phyloP scores from a whole-genome alignment of 805 yeast species.

The Suhomyces xylopsoci region DNA sequence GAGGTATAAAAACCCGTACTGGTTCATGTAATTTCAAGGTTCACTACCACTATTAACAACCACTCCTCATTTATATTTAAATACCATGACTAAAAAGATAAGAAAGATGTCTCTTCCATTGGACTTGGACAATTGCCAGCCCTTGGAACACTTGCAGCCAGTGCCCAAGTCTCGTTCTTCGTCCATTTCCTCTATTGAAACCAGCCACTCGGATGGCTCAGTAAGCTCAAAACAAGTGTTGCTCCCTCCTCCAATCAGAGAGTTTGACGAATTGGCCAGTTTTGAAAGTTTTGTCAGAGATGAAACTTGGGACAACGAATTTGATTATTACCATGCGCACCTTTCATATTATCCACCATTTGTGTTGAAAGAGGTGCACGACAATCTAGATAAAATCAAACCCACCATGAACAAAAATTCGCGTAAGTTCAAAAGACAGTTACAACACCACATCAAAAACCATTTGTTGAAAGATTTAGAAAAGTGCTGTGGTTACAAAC shows the following conservation, averaged over 20 bases:
- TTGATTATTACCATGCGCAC: constrained; percentile 64
- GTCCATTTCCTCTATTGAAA: constrained; percentile 39
- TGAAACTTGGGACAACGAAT: constrained; percentile 76
- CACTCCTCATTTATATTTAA: background rate
- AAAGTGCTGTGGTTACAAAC: constrained; percentile 55
- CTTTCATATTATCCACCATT: constrained; percentile 73
- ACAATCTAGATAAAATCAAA: constrained; percentile 67
- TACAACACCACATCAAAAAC: constrained; percentile 71
- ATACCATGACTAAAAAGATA: constrained; percentile 29
- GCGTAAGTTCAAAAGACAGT: constrained; percentile 66
- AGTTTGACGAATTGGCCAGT: constrained; percentile 59
- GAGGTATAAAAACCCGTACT: background rate
- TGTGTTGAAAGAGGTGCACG: constrained; percentile 61
- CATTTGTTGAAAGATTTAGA: constrained; percentile 67
- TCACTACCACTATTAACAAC: background rate
- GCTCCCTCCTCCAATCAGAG: constrained; percentile 41
- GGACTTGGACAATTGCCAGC: constrained; percentile 38
- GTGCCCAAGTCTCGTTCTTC: constrained; percentile 37
- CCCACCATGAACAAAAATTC: constrained; percentile 70
- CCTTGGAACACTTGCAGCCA: constrained; percentile 36
- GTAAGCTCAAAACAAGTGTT: constrained; percentile 23
- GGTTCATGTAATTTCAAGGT: background rate
- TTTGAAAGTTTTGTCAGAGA: constrained; percentile 66
- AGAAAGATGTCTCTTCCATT: constrained; percentile 21
- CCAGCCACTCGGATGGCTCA: constrained; percentile 27